Evolutionary conservation across 495 filamentous ascomycete genomes (phyloP).

Genomic region (Gamarada debralockiae): DNA sequence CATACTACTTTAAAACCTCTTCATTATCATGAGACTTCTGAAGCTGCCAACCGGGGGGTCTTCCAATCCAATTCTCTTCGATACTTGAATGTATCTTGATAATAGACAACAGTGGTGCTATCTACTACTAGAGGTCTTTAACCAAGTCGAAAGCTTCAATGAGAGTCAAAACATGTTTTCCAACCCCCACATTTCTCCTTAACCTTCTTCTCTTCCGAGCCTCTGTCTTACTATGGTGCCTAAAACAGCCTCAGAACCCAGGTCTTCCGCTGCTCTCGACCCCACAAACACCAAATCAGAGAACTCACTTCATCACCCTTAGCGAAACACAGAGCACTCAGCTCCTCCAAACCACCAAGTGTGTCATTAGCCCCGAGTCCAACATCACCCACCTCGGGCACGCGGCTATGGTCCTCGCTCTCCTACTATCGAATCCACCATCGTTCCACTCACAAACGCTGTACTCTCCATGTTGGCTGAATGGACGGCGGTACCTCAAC

Average conservation of each 20-base stretch:
- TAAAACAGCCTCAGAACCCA: conserved; percentile 6
- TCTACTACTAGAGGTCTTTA: too few species aligned
- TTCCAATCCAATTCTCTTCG: not conserved
- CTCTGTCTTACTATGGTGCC: too few species aligned
- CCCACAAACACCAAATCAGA: not conserved
- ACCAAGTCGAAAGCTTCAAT: too few species aligned
- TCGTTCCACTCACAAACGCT: not conserved
- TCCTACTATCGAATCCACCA: conserved; percentile 3
- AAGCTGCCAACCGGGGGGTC: too few species aligned
- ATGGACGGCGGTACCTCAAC: conserved; percentile 17
- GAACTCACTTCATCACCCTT: conserved; percentile 5
- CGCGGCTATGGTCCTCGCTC: conserved; percentile 12
- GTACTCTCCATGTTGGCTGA: conserved; percentile 18
- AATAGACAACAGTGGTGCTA: too few species aligned
- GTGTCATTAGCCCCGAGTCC: not conserved
- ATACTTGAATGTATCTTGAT: too few species aligned
- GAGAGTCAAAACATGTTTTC: too few species aligned
- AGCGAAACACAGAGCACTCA: not conserved
- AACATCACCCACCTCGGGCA: conserved; percentile 19
- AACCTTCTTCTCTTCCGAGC: too few species aligned
- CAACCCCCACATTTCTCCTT: too few species aligned
- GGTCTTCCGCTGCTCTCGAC: conserved; percentile 1
- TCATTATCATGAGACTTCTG: too few species aligned
- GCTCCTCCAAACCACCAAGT: conserved; percentile 7
- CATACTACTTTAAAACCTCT: not conserved